A percentile compares a stretch with the other conserved stretches of the same genome.
Evolutionary conservation across 306 rosid species (phyloP).

Genomic region (Casuarina equisetifolia): DNA sequence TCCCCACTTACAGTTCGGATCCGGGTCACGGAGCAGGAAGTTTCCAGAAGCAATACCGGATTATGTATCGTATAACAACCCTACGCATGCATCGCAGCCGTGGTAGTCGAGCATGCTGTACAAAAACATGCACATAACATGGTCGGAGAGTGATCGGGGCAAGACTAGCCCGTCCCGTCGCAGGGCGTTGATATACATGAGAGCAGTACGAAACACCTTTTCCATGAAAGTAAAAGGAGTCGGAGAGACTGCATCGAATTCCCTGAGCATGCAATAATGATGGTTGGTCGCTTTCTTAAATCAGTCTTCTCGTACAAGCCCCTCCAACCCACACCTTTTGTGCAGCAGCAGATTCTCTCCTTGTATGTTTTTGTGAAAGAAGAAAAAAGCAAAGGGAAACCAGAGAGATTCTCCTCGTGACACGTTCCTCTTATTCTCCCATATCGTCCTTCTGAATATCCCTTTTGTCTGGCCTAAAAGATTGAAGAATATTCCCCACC

Average conservation of each 20-base stretch:
- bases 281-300: slow-evolving; percentile 77
- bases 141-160: too few relatives aligned
- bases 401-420: slow-evolving; percentile 44
- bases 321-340: slow-evolving; percentile 88
- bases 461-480: slow-evolving; percentile 65
- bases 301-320: slow-evolving; percentile 67
- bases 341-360: slow-evolving; percentile 46
- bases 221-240: slow-evolving; percentile 17
- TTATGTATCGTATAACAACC: too few relatives aligned
- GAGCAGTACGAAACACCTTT: background rate
- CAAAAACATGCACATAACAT: too few relatives aligned
- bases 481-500: slow-evolving; percentile 60
- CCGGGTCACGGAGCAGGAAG: slow-evolving; percentile 9
- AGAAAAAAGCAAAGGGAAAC: slow-evolving; percentile 10
- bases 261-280: slow-evolving; percentile 50
- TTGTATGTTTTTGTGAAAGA: slow-evolving; percentile 10
- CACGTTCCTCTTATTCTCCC: slow-evolving; percentile 58
- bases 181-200: background rate
- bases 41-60: too few relatives aligned
- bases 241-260: slow-evolving; percentile 71
- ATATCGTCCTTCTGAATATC: slow-evolving; percentile 78
- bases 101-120: too few relatives aligned
- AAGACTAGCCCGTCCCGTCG: too few relatives aligned
- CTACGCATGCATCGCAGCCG: too few relatives aligned
- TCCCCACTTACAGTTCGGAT: slow-evolving; percentile 23